Evolutionary conservation across 352 stramenopile species (phyloP).

Genomic region (Globisporangium apiculatum): DNA sequence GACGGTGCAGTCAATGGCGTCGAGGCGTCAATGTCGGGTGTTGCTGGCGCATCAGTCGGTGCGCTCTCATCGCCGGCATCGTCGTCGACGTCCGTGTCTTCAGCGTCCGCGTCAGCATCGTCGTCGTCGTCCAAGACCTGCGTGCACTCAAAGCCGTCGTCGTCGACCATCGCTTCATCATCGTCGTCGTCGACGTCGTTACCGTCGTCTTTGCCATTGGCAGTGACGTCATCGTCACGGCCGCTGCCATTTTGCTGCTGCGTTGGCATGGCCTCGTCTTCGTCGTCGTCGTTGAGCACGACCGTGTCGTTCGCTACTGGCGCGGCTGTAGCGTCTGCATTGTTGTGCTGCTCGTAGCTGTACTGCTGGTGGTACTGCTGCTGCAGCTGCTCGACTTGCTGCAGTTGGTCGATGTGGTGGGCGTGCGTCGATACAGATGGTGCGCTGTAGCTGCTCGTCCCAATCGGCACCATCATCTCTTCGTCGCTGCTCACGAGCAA

Average conservation of each 20-base stretch:
- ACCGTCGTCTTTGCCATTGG: not conserved
- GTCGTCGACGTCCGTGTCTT: constrained; percentile 7
- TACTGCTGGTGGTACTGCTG: too few species aligned
- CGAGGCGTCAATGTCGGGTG: not conserved
- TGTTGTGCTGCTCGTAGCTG: not conserved
- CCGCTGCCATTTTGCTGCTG: not conserved
- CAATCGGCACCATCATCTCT: not conserved
- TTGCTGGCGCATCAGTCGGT: not conserved
- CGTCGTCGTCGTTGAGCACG: not conserved
- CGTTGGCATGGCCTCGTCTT: not conserved
- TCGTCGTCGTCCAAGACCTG: constrained; percentile 11
- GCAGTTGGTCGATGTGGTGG: too few species aligned
- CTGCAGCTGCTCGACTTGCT: too few species aligned
- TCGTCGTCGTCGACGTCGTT: constrained; percentile 11
- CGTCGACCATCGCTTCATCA: constrained; percentile 8
- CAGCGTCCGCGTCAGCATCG: constrained; percentile 1
- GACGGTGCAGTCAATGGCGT: too few species aligned
- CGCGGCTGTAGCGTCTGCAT: not conserved
- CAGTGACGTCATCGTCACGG: not conserved
- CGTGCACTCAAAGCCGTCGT: not conserved
- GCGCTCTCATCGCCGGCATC: constrained; percentile 3
- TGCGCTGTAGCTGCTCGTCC: not conserved
- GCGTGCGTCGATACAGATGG: too few species aligned
- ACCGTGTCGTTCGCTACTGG: not conserved
- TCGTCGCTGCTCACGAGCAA: not conserved